Evolutionary conservation across 345 rosid genomes (phyloP).

Genomic region (Salix koriyanagi): DNA sequence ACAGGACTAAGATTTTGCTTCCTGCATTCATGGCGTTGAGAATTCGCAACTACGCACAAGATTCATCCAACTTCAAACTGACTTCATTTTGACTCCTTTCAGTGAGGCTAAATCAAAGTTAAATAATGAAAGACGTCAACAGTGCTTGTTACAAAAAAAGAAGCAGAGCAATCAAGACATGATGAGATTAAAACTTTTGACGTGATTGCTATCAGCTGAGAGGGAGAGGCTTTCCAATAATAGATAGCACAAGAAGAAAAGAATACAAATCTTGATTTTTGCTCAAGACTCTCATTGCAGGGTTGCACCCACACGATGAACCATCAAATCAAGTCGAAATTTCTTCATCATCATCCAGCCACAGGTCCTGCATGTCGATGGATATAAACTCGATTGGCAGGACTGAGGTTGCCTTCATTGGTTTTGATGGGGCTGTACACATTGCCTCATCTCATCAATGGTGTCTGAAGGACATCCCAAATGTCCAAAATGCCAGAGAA

Average conservation of each 20-base stretch:
- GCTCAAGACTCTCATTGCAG: constrained; percentile 11
- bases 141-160: too few species aligned
- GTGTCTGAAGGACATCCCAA: constrained; percentile 23
- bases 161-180: too few species aligned
- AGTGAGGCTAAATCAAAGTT: too few species aligned
- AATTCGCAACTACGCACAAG: too few species aligned
- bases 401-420: constrained; percentile 4
- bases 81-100: too few species aligned
- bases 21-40: too few species aligned
- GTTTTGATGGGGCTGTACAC: constrained; percentile 34
- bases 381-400: constrained; percentile 3
- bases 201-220: too few species aligned
- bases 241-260: background rate
- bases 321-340: background rate
- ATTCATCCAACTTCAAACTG: too few species aligned
- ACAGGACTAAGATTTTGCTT: too few species aligned
- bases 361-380: background rate
- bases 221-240: background rate
- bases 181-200: too few species aligned
- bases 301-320: background rate
- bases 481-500: constrained; percentile 30
- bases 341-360: constrained; percentile 7
- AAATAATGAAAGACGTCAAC: too few species aligned
- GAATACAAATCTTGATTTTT: constrained; percentile 8
- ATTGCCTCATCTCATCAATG: constrained; percentile 23